phyloP scores from a whole-genome alignment of 371 early-diverging fungal species.

The Mortierella sp. region DNA sequence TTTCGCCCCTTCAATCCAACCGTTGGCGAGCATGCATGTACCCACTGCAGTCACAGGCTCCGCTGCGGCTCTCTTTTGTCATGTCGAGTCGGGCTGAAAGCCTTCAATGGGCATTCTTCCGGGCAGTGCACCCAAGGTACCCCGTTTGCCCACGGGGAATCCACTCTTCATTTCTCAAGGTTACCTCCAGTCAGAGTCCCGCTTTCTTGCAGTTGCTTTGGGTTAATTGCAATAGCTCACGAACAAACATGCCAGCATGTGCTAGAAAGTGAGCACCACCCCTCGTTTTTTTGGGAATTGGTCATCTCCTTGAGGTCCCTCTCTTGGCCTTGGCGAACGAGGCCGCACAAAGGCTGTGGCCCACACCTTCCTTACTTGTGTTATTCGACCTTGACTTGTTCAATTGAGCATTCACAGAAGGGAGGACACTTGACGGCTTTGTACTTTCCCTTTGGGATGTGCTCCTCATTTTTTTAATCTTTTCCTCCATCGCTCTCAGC shows the following conservation, averaged over 20 bases:
- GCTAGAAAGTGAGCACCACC: neutral
- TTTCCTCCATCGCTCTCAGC: no score
- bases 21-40: neutral
- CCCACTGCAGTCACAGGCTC: neutral
- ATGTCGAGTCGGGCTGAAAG: no score
- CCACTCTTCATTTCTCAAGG: neutral
- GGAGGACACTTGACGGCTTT: no score
- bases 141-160: neutral
- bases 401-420: no score
- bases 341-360: no score
- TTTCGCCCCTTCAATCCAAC: neutral
- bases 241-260: constrained; percentile 2
- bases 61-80: neutral
- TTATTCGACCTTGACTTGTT: no score
- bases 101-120: no score
- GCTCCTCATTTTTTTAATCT: no score
- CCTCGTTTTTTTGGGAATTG: neutral
- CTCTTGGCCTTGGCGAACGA: no score
- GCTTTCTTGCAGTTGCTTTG: constrained; percentile 21
- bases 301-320: neutral
- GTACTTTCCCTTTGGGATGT: no score
- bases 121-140: neutral
- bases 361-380: no score
- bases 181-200: no score
- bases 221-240: constrained; percentile 9